phyloP scores from a whole-genome alignment of 768 basidiomycete genomes.

The Termitomyces sp. region DNA sequence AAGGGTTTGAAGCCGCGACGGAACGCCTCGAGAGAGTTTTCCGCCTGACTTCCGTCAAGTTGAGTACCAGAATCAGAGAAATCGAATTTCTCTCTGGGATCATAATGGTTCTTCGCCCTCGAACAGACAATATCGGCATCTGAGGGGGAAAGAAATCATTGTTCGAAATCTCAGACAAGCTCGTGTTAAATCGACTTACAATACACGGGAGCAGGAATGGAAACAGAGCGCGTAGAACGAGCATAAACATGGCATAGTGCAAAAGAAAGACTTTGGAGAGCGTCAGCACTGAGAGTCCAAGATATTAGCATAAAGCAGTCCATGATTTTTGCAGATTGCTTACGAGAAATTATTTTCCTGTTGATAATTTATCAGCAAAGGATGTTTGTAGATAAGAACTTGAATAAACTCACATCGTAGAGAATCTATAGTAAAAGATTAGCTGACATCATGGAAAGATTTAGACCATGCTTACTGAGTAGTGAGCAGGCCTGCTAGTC shows the following conservation, averaged over 20 bases:
- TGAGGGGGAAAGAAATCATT: not conserved
- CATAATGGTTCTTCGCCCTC: constrained; percentile 77
- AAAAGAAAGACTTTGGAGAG: constrained; percentile 61
- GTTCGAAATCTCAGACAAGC: not conserved
- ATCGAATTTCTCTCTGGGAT: constrained; percentile 51
- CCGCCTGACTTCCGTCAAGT: constrained; percentile 32
- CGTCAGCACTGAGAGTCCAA: constrained; percentile 38
- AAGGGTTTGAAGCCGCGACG: constrained; percentile 50
- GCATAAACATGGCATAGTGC: constrained; percentile 55
- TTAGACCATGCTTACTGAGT: constrained; percentile 27
- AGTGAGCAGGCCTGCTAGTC: constrained; percentile 53
- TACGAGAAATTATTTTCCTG: constrained; percentile 60
- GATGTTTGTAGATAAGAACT: not conserved
- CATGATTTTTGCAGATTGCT: not conserved
- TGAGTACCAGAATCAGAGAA: constrained; percentile 57
- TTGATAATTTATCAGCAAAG: not conserved
- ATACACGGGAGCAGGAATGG: constrained; percentile 79
- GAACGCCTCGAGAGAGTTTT: constrained; percentile 41
- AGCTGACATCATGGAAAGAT: not conserved
- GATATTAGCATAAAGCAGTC: not conserved
- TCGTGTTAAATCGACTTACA: constrained; percentile 38
- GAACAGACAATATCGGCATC: constrained; percentile 45
- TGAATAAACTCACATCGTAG: constrained; percentile 31
- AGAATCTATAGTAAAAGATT: constrained; percentile 25
- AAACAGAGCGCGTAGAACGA: constrained; percentile 73